A percentile compares a stretch with the other conserved stretches of the same genome.
These are phyloP conservation scores for Paulownia fortunei DNA, from an alignment of 257 asterid genomes.

Conservation along the genomic window DNA sequence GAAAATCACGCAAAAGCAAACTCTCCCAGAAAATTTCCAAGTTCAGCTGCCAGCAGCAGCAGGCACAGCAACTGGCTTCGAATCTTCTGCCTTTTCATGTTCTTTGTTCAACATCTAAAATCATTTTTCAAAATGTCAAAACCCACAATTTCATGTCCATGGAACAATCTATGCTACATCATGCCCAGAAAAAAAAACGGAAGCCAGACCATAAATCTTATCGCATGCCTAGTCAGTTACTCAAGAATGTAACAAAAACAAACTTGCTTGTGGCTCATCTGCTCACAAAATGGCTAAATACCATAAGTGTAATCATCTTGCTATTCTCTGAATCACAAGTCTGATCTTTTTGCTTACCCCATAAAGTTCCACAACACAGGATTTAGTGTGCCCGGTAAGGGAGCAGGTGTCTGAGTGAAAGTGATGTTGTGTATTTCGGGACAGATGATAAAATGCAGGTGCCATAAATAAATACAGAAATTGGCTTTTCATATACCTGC, in stretches of 20 bases:
- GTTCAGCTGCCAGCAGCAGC: conserved; percentile 72
- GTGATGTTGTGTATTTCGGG: neutral
- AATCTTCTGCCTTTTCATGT: conserved; percentile 89
- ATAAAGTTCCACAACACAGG: neutral
- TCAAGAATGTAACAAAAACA: neutral
- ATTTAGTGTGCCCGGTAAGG: neutral
- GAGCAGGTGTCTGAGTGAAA: neutral
- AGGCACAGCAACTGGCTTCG: conserved; percentile 74
- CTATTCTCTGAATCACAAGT: neutral
- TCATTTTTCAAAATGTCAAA: conserved; percentile 20
- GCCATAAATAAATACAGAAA: neutral
- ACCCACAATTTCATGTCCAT: neutral
- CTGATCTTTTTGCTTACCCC: neutral
- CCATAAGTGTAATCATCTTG: neutral
- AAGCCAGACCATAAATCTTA: neutral
- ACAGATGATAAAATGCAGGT: neutral
- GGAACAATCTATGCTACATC: neutral
- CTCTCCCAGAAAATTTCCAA: neutral
- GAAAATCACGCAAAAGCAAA: conserved; percentile 26
- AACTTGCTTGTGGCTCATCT: neutral
- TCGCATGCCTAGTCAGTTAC: neutral
- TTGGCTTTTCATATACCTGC: neutral
- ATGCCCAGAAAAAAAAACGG: neutral
- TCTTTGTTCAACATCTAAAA: conserved; percentile 94
- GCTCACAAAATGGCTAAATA: neutral